Conservation (phyloP, 2,329 filamentous ascomycete genomes). For the Ophioceras dolichostomum region DNA sequence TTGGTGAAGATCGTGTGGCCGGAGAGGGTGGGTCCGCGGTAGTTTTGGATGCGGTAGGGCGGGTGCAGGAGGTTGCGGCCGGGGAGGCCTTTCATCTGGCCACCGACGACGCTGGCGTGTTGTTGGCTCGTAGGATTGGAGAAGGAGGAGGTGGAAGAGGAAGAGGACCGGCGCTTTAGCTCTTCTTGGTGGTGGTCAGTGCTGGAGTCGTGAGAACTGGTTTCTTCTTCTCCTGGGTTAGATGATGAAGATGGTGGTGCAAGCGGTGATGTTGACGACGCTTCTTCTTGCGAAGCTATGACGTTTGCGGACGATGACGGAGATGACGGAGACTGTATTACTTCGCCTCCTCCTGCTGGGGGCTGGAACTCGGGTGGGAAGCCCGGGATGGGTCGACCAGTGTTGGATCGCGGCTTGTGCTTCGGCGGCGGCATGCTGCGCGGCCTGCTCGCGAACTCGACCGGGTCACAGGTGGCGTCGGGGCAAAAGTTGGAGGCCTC, state of each 20-base stretch:
- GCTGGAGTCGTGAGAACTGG: no score
- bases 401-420: conserved; percentile 43
- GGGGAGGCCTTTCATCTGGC: conserved; percentile 43
- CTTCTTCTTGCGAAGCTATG: no score
- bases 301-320: no score
- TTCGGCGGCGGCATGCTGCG: conserved; percentile 51
- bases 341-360: no score
- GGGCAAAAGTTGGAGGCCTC: conserved; percentile 36
- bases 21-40: conserved; percentile 58
- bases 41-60: conserved; percentile 65
- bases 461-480: conserved; percentile 41
- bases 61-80: conserved; percentile 58
- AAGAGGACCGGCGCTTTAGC: no score
- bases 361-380: conserved; percentile 60
- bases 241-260: no score
- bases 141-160: conserved; percentile 6
- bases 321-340: no score
- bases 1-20: conserved; percentile 66
- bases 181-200: no score
- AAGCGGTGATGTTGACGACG: no score
- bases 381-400: conserved; percentile 46
- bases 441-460: conserved; percentile 22
- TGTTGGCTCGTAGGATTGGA: conserved; percentile 10
- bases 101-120: conserved; percentile 5
- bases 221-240: neutral